Conservation (phyloP, 1,284 basidiomycete species). For the Trametes pubescens region DNA sequence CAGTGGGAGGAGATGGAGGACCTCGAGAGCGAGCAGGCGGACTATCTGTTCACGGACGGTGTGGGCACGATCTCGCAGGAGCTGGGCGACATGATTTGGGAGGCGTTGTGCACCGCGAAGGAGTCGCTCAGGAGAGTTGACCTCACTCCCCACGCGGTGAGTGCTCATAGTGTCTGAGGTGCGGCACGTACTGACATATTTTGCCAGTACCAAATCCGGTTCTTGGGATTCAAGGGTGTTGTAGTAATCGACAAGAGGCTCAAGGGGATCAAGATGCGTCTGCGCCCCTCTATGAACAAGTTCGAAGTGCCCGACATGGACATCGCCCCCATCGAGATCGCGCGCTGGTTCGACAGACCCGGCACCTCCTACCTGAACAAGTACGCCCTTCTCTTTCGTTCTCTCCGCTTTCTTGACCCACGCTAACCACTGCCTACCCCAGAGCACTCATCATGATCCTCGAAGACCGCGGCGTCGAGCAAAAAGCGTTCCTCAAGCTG, state of each 20-base stretch:
- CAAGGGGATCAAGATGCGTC: slow-evolving; percentile 63
- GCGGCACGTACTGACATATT: slow-evolving; percentile 10
- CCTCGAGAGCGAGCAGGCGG: slow-evolving; percentile 46
- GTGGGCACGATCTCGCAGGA: slow-evolving; percentile 75
- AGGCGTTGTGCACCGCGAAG: slow-evolving; percentile 55
- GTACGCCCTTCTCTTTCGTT: slow-evolving; percentile 43
- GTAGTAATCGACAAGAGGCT: slow-evolving; percentile 68
- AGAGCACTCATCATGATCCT: slow-evolving; percentile 77
- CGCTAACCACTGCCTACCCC: background rate
- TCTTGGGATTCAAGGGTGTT: slow-evolving; percentile 78
- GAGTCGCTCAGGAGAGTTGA: slow-evolving; percentile 43
- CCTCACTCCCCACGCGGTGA: slow-evolving; percentile 65
- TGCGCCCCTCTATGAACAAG: slow-evolving; percentile 78
- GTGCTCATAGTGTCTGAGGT: slow-evolving; percentile 37
- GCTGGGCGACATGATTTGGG: slow-evolving; percentile 67
- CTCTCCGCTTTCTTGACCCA: slow-evolving; percentile 2
- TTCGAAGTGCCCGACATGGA: slow-evolving; percentile 60
- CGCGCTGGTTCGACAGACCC: slow-evolving; percentile 63
- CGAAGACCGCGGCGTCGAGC: slow-evolving; percentile 67
- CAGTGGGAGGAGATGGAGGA: slow-evolving; percentile 71
- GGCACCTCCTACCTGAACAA: slow-evolving; percentile 69
- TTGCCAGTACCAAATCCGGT: slow-evolving; percentile 75
- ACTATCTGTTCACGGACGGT: slow-evolving; percentile 74
- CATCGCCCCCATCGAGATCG: slow-evolving; percentile 73
- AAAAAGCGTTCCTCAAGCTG: slow-evolving; percentile 61